These are phyloP conservation scores for Didymella keratinophila DNA, from an alignment of 2,329 filamentous ascomycete genomes.

Conservation along the genomic window DNA sequence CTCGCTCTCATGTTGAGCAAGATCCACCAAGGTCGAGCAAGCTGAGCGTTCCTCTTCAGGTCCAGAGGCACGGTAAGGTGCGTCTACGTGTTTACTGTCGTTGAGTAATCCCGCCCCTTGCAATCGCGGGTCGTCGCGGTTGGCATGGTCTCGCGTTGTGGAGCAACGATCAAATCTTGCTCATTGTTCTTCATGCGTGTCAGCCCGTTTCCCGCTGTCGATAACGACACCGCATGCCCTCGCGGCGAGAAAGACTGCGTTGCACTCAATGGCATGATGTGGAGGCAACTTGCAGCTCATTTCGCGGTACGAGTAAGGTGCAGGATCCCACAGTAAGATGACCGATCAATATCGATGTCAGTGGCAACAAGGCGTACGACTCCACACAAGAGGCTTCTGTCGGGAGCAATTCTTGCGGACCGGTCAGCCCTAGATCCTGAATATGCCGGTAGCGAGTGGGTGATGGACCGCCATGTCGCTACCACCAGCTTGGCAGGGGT, in stretches of 20 bases:
- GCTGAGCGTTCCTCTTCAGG: neutral
- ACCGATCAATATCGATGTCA: constrained; percentile 10
- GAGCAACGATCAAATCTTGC: neutral
- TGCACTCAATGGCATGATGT: constrained; percentile 8
- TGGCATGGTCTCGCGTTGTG: neutral
- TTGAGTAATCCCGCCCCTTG: neutral
- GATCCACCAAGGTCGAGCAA: neutral
- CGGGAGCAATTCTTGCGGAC: constrained; percentile 1
- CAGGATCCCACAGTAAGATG: constrained; percentile 6
- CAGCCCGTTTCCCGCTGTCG: neutral
- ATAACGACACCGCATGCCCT: neutral
- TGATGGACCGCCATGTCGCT: neutral
- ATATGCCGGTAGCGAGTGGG: constrained; percentile 4
- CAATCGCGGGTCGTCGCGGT: neutral
- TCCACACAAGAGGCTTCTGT: constrained; percentile 13
- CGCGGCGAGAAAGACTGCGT: neutral
- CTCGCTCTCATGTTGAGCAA: neutral
- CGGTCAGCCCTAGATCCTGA: constrained; percentile 6
- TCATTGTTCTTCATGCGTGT: neutral
- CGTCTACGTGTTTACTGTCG: neutral
- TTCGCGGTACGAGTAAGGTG: constrained; percentile 9
- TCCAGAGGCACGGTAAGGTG: neutral
- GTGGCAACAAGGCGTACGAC: neutral
- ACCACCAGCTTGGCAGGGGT: constrained; percentile 20
- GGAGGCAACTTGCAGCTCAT: constrained; percentile 1